A percentile compares a stretch with the other conserved stretches of the same genome.
phyloP scores from a whole-genome alignment of 2,329 filamentous ascomycete genomes.

The Pseudogymnoascus verrucosus region DNA sequence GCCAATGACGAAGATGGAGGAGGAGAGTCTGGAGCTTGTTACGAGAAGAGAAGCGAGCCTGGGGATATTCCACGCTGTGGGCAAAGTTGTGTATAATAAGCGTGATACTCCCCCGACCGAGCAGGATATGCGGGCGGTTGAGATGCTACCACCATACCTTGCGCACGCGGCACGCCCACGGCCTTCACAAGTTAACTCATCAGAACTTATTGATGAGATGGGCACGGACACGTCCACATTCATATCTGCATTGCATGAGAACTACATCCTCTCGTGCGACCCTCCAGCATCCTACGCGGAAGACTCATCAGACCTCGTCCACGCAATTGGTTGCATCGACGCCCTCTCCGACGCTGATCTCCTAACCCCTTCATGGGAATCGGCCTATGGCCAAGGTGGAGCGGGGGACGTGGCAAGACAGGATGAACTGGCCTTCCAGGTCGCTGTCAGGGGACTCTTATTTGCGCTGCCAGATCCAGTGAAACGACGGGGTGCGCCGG shows the following conservation, averaged over 20 bases:
- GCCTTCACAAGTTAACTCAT: constrained; percentile 57
- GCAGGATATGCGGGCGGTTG: constrained; percentile 35
- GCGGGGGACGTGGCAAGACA: constrained; percentile 73
- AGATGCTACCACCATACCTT: constrained; percentile 53
- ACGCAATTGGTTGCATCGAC: constrained; percentile 77
- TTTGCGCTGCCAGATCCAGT: constrained; percentile 83
- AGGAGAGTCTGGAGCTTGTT: constrained; percentile 70
- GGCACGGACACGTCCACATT: constrained; percentile 90
- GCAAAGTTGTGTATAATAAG: constrained; percentile 96
- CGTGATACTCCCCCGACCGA: constrained; percentile 44
- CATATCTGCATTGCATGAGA: constrained; percentile 84
- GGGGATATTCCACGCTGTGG: constrained; percentile 92
- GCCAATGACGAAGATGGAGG: constrained; percentile 65
- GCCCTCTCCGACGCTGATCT: constrained; percentile 82
- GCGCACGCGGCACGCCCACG: constrained; percentile 50
- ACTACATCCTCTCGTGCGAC: constrained; percentile 80
- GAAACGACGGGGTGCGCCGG: constrained; percentile 47
- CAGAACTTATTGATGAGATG: constrained; percentile 81
- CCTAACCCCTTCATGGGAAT: constrained; percentile 64
- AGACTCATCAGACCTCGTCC: constrained; percentile 60
- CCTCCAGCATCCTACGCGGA: constrained; percentile 35
- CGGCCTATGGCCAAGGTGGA: constrained; percentile 53
- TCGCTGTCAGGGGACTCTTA: constrained; percentile 76
- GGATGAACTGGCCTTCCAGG: constrained; percentile 89
- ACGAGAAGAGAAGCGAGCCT: constrained; percentile 82